Percentiles rank a stretch among this genome's conserved stretches.
These are phyloP conservation scores for Podospora didyma DNA, from an alignment of 495 filamentous ascomycete genomes.

Conservation along the genomic window DNA sequence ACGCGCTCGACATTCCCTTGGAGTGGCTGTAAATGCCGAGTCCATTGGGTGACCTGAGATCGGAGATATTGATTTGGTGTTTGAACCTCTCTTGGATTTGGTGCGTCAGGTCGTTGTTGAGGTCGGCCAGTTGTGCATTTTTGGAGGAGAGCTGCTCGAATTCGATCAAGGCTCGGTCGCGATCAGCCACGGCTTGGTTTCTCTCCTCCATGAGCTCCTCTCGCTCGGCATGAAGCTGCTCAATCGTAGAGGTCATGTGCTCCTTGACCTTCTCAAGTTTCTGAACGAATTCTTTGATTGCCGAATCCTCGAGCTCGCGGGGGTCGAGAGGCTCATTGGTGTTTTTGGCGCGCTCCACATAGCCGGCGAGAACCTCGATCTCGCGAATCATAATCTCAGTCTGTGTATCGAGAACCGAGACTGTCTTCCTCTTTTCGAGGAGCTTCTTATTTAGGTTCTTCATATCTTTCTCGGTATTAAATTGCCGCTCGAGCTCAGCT, in stretches of 20 bases:
- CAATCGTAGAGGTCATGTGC: constrained; percentile 69
- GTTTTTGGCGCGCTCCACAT: constrained; percentile 63
- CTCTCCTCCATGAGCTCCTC: constrained; percentile 81
- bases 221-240: constrained; percentile 77
- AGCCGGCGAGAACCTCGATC: constrained; percentile 73
- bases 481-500: constrained; percentile 73
- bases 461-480: constrained; percentile 69
- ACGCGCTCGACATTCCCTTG: constrained; percentile 69
- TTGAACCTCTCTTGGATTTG: constrained; percentile 93
- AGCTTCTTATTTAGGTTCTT: constrained; percentile 82
- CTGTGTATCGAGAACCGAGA: constrained; percentile 92
- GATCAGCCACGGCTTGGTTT: constrained; percentile 68
- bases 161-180: constrained; percentile 89
- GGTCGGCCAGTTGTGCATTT: constrained; percentile 87
- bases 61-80: constrained; percentile 58
- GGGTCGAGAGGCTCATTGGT: constrained; percentile 69
- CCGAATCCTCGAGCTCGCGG: constrained; percentile 73
- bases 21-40: constrained; percentile 79
- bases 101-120: constrained; percentile 92
- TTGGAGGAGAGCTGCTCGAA: constrained; percentile 91
- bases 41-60: constrained; percentile 61
- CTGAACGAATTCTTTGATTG: constrained; percentile 83
- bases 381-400: constrained; percentile 93
- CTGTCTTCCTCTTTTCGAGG: constrained; percentile 89
- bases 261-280: constrained; percentile 84